Conservation (phyloP, 1,284 basidiomycete genomes). For the Ustilago shanxiensis region DNA sequence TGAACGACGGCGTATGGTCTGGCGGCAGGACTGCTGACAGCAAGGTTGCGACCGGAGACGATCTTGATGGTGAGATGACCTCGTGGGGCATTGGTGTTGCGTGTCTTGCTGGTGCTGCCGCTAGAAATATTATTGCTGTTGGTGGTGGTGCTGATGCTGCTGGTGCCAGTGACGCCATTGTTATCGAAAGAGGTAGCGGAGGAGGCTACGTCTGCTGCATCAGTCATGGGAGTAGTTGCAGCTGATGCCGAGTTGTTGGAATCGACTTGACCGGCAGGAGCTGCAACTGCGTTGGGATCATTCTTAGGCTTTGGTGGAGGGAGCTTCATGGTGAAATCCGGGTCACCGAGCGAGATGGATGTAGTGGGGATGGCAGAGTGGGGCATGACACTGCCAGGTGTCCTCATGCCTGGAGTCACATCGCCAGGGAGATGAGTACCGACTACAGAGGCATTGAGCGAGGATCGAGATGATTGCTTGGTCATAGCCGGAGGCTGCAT, state of each 20-base stretch:
- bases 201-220: constrained; percentile 2
- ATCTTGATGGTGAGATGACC: constrained; percentile 95
- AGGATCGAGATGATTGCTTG: constrained; percentile 40
- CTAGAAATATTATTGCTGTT: constrained; percentile 3
- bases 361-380: constrained; percentile 63
- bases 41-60: constrained; percentile 88
- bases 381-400: constrained; percentile 61
- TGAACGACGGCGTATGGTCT: constrained; percentile 96
- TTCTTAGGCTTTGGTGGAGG: constrained; percentile 60
- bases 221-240: constrained; percentile 10
- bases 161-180: neutral
- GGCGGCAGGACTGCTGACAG: constrained; percentile 71
- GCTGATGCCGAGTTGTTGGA: neutral
- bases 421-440: constrained; percentile 36
- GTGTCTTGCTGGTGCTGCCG: constrained; percentile 39
- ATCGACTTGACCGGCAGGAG: neutral
- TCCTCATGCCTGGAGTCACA: constrained; percentile 59
- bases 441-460: constrained; percentile 46
- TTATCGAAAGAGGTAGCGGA: constrained; percentile 16
- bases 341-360: constrained; percentile 55
- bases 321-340: constrained; percentile 68
- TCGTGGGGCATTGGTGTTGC: constrained; percentile 71
- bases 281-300: constrained; percentile 13
- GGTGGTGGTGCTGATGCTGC: too few relatives aligned
- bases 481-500: constrained; percentile 47